phyloP scores from a whole-genome alignment of 2,329 filamentous ascomycete genomes.

The Colletotrichum destructivum region DNA sequence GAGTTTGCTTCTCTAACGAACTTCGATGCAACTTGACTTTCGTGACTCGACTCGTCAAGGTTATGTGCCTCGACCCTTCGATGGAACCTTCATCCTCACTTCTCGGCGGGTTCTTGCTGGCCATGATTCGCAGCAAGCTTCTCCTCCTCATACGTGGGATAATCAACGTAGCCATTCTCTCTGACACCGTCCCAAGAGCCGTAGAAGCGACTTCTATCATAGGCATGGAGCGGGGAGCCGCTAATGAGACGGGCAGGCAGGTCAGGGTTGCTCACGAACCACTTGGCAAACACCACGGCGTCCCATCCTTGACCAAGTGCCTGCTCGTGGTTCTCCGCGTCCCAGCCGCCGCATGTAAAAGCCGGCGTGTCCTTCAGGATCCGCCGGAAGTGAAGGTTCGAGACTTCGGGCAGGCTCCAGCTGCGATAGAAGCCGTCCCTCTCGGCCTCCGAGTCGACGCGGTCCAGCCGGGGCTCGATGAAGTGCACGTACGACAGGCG shows the following conservation, averaged over 20 bases:
- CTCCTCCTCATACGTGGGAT: conserved; percentile 45
- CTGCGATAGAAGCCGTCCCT: conserved; percentile 55
- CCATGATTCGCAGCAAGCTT: too few species aligned
- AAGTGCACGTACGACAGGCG: conserved; percentile 63
- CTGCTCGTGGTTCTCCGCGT: conserved; percentile 48
- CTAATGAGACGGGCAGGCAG: conserved; percentile 58
- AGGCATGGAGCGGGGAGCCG: conserved; percentile 54
- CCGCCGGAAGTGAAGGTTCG: conserved; percentile 45
- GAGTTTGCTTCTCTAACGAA: not conserved
- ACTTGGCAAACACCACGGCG: conserved; percentile 59
- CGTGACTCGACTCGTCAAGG: too few species aligned
- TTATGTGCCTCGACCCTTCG: not conserved
- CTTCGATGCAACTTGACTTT: not conserved
- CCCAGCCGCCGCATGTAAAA: conserved; percentile 47
- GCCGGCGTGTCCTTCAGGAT: conserved; percentile 50
- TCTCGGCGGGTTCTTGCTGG: not conserved
- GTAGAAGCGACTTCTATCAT: conserved; percentile 58
- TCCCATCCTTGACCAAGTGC: conserved; percentile 50
- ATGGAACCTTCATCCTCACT: not conserved
- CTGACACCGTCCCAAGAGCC: conserved; percentile 44
- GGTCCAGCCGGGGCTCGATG: conserved; percentile 64
- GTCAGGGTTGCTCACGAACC: conserved; percentile 63
- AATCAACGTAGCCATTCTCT: conserved; percentile 54
- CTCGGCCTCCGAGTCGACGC: conserved; percentile 54
- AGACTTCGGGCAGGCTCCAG: conserved; percentile 49